A percentile compares a stretch with the other conserved stretches of the same genome.
These are phyloP conservation scores for Gentiana macrophylla DNA, from an alignment of 257 asterid genomes.

Conservation along the genomic window DNA sequence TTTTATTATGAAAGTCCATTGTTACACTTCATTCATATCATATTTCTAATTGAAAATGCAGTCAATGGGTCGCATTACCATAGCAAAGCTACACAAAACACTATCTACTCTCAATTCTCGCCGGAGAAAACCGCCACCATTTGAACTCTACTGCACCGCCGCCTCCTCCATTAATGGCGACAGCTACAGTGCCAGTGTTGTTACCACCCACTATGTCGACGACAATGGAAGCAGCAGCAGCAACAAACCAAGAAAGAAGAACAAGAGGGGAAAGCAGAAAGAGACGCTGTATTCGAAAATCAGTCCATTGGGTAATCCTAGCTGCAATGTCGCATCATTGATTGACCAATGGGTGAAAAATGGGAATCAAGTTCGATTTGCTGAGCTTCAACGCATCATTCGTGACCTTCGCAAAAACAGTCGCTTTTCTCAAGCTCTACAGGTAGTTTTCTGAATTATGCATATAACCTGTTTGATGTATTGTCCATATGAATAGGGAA, in stretches of 20 bases:
- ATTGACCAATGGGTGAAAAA: no score
- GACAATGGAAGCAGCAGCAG: not conserved
- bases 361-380: no score
- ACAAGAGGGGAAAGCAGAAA: slow-evolving; percentile 19
- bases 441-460: no score
- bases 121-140: not conserved
- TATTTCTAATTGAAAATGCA: slow-evolving; percentile 4
- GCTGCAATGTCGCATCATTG: slow-evolving; percentile 35
- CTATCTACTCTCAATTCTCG: slow-evolving; percentile 4
- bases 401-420: no score
- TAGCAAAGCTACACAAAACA: not conserved
- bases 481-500: no score
- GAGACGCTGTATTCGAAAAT: slow-evolving; percentile 47
- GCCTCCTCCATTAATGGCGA: not conserved
- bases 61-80: not conserved
- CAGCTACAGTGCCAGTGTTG: no score
- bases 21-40: no score
- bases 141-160: slow-evolving; percentile 6
- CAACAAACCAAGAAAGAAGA: slow-evolving; percentile 3
- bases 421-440: no score
- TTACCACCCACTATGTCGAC: not conserved
- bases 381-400: no score
- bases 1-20: no score
- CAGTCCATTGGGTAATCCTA: slow-evolving; percentile 82
- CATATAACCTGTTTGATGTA: no score